Percentiles rank a stretch among this genome's conserved stretches.
These are phyloP conservation scores for Populus hybrid DNA, from an alignment of 441 rosid species.

Conservation along the genomic window DNA sequence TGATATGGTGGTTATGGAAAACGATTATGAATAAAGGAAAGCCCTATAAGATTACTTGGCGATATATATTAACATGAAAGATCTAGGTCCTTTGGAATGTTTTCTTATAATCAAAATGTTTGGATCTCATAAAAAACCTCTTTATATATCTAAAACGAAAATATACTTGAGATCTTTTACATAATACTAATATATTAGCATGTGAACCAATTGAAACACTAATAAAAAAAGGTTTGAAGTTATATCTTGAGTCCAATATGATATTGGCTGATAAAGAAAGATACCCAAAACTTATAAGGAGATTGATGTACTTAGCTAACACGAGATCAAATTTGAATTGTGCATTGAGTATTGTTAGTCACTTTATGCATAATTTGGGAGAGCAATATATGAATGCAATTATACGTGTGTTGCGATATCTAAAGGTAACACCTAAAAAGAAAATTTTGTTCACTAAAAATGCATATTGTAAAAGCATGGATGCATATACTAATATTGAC, in stretches of 20 bases:
- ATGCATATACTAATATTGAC: neutral
- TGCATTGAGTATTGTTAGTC: neutral
- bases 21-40: neutral
- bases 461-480: too few relatives aligned
- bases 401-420: neutral
- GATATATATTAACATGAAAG: neutral
- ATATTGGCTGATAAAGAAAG: neutral
- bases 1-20: neutral
- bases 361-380: neutral
- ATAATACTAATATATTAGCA: neutral
- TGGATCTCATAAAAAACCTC: too few relatives aligned
- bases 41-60: neutral
- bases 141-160: neutral
- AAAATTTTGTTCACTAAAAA: neutral
- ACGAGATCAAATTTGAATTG: neutral
- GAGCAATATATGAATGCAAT: neutral
- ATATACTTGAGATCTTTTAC: neutral
- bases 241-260: neutral
- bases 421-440: fast-evolving
- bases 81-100: neutral
- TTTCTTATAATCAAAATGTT: neutral
- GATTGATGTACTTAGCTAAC: neutral
- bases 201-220: neutral
- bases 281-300: neutral
- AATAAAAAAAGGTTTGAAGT: neutral